Conservation (phyloP, 768 basidiomycete species). For the Paxillus involutus region DNA sequence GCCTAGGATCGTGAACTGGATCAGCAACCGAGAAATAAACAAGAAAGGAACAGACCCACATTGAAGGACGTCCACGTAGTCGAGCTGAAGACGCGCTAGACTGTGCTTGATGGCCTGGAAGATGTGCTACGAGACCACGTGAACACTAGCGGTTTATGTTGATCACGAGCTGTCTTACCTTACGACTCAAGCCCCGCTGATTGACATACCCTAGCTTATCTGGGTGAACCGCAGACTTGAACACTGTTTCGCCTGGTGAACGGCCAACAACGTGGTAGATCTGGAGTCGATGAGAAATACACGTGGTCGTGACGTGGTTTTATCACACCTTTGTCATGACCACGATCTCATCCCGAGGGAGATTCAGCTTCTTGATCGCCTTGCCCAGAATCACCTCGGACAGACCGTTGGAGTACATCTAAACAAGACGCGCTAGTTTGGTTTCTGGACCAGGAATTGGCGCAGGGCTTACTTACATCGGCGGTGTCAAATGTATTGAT, state of each 20-base stretch:
- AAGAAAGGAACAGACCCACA: constrained; percentile 20
- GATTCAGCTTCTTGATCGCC: constrained; percentile 57
- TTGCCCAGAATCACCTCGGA: constrained; percentile 66
- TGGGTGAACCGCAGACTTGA: constrained; percentile 9
- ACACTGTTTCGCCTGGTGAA: neutral
- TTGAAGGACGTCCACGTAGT: constrained; percentile 56
- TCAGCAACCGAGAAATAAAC: neutral
- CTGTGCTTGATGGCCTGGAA: constrained; percentile 46
- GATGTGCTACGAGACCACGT: constrained; percentile 38
- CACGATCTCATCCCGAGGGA: constrained; percentile 68
- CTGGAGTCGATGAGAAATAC: constrained; percentile 7
- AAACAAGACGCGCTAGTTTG: neutral
- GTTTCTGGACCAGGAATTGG: neutral
- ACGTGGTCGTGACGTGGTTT: too few species aligned
- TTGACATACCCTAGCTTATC: constrained; percentile 41
- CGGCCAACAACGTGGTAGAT: constrained; percentile 36
- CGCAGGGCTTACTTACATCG: constrained; percentile 4
- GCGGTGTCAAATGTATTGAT: constrained; percentile 21
- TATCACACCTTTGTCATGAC: constrained; percentile 63
- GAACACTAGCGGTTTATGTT: neutral
- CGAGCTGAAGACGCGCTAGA: constrained; percentile 36
- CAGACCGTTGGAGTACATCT: constrained; percentile 60
- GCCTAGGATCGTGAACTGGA: constrained; percentile 13
- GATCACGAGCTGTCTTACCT: constrained; percentile 21
- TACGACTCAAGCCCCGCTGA: constrained; percentile 39